Percentiles rank a stretch among this genome's conserved stretches.
Evolutionary conservation across 2,329 filamentous ascomycete species (phyloP).

Genomic region (Aspergillus persii): DNA sequence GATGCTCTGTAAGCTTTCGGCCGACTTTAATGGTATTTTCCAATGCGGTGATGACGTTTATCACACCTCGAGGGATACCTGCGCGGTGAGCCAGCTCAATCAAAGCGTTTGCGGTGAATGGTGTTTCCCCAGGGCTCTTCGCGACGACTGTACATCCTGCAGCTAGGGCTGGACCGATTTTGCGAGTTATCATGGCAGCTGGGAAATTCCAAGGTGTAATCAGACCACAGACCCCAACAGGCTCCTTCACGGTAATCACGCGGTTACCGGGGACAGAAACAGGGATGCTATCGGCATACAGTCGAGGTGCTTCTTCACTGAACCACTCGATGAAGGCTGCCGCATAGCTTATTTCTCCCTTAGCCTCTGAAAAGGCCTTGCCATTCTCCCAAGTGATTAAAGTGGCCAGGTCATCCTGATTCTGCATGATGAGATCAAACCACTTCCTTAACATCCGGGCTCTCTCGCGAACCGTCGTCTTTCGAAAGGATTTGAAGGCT

Average conservation of each 20-base stretch:
- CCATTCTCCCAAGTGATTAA: constrained; percentile 66
- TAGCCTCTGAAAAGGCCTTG: constrained; percentile 59
- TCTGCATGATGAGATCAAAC: constrained; percentile 61
- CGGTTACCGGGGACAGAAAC: constrained; percentile 55
- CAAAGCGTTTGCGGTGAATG: constrained; percentile 78
- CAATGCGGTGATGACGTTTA: constrained; percentile 78
- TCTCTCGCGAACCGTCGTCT: constrained; percentile 57
- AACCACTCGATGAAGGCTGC: constrained; percentile 61
- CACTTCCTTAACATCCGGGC: constrained; percentile 59
- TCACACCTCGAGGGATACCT: constrained; percentile 79
- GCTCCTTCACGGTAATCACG: constrained; percentile 60
- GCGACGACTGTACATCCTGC: constrained; percentile 87
- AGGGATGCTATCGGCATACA: constrained; percentile 58
- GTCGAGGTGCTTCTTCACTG: constrained; percentile 55
- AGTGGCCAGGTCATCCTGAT: constrained; percentile 60
- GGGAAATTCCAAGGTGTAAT: constrained; percentile 67
- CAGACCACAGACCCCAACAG: constrained; percentile 62
- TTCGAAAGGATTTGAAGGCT: constrained; percentile 60
- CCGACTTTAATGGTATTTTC: constrained; percentile 76
- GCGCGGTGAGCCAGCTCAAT: constrained; percentile 79
- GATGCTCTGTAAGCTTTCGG: constrained; percentile 20
- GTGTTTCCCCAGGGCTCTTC: constrained; percentile 86
- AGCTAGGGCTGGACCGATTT: constrained; percentile 62
- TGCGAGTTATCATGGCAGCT: constrained; percentile 47
- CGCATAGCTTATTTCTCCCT: constrained; percentile 55